Evolutionary conservation across 179 eudicot species (phyloP).

Genomic region (Patellifolia procumbens): DNA sequence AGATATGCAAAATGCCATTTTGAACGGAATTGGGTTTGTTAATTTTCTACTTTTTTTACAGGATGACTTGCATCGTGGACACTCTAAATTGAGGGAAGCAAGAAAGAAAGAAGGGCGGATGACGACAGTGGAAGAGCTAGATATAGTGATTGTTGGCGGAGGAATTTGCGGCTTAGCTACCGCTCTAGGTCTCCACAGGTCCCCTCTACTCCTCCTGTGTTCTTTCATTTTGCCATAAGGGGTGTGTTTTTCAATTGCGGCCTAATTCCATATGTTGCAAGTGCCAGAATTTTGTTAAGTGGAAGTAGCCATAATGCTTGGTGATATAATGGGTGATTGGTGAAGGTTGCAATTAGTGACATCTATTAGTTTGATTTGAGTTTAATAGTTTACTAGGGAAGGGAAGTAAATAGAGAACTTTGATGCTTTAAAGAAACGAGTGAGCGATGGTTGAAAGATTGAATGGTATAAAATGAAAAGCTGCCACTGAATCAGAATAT

Average conservation of each 20-base stretch:
- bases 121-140: slow-evolving; percentile 21
- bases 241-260: too few relatives aligned
- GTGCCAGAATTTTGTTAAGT: not conserved
- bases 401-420: not conserved
- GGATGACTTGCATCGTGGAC: too few relatives aligned
- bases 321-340: too few relatives aligned
- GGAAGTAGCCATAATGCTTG: too few relatives aligned
- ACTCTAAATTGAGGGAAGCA: too few relatives aligned
- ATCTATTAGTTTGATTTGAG: not conserved
- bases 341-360: not conserved
- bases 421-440: not conserved
- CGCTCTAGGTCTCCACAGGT: slow-evolving; percentile 59
- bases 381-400: not conserved
- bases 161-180: slow-evolving; percentile 58
- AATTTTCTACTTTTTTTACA: too few relatives aligned
- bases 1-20: too few relatives aligned
- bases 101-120: slow-evolving; percentile 1
- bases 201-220: not conserved
- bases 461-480: not conserved
- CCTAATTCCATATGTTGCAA: not conserved
- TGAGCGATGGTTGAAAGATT: too few relatives aligned
- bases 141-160: slow-evolving; percentile 52
- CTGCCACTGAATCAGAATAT: not conserved
- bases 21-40: too few relatives aligned
- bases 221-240: not conserved